Evolutionary conservation across 2,329 filamentous ascomycete species (phyloP), one percentile per base, ranked within the genome.

Genomic region (Penicillium concentricum): DNA sequence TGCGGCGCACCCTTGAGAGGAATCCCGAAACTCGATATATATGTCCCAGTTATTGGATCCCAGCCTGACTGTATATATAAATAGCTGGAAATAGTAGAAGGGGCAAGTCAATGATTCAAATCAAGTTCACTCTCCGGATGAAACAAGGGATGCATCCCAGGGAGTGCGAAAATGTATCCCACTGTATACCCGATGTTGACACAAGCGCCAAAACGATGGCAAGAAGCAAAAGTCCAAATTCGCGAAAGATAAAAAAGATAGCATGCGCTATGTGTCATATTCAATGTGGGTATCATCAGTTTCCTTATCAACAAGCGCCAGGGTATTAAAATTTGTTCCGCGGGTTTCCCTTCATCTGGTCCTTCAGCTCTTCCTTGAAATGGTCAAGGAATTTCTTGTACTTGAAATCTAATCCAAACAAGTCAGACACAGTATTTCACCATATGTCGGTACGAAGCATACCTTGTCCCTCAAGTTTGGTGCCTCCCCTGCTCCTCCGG

Each of bases 401-500:
- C 26, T 67, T 62, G 22, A 64, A 64, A 54, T 66, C 69, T 69
- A 60, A 46, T 18, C 47, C 18, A 20, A 30, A 37, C 18, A 22
- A 4, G 47, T 59, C 26, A 62, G 57, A 37, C 26, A 51, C 41
- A 15, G 15, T 41, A 52, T 35, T 20, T 10, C 26, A 52, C 13
- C 24, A 30, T 34, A 42, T 22, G 4, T 15, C 22, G 16, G 16
- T 10, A 15, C 28, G 2, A 12, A 52, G n/a, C 26, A 61, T 70
- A 74, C 69, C 69, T 59, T 67, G 66, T 54, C 70, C 67, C 26
- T 76, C 71, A n/a, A 74, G 65, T 13, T 74, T 69, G 38, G 76
- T 77, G 44, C 74, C 74, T 57, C 76, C 76, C 74, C 67, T 75
- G 74, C 53, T 77, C 73, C 57, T 78, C 75, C 18, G 72, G 73